Base-by-base conservation (phyloP, 352 stramenopile species). In the Phytophthora megakarya region DNA sequence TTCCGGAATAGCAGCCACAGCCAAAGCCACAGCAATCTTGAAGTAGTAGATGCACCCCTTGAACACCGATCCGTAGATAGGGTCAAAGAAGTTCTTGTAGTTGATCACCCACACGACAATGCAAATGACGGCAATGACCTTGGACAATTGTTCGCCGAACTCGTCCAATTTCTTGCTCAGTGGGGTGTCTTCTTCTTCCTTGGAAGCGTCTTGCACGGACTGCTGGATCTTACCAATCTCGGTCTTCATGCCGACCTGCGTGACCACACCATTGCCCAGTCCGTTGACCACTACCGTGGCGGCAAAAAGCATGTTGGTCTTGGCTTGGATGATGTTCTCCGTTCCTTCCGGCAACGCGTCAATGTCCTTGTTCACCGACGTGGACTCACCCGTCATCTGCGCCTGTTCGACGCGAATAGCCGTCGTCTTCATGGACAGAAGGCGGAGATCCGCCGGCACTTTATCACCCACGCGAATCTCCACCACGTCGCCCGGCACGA, bases 21-120 rank as follows among this genome's bases (percentile, higher is more conserved):
- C 98, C 22, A 99, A 82, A 1, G 97, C 97, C 12, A 99, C 97
- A 1, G 97, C 97, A 28, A 99, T 98, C 78, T 99, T 99, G 54
- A 98, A 98, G 86, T 99, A 99, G 82, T 99, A 99, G 53, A 99
- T 94, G 60, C 95, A 98, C 18, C 97, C 97, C 78, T 98, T 97
- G 61, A 98, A 83, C 19, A 97, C 79, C 22, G 87, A 92, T 22
- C 88, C 88, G 67, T 96, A 80, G 22, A 86, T 84, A 4, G 87
- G 88, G 64, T 95, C 87, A 42, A 96, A 95, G 66, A 99, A 99
- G 73, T 98, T 98, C 65, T 98, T 97, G 74, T 99, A 98, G 61
- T 96, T 98, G 65, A 98, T 98, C 25, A 95, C 71, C 95, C 97
- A 99, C 6, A 99, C 96, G 6, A 95, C 82, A 19, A 98, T 74